phyloP scores from a whole-genome alignment of 306 rosid species.

The Glycine latifolia region DNA sequence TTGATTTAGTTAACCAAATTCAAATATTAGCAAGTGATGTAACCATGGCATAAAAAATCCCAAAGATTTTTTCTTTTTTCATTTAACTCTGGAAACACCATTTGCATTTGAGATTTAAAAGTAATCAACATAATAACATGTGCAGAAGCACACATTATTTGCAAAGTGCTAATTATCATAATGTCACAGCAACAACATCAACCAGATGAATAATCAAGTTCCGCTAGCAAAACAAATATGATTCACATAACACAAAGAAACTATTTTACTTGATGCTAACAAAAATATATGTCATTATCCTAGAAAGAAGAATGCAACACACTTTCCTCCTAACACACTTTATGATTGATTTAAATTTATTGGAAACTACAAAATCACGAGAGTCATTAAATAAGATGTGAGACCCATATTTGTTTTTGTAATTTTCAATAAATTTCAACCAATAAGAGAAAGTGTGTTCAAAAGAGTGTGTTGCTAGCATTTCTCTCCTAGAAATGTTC shows the following conservation, averaged over 20 bases:
- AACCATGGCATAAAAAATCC: slow-evolving; percentile 34
- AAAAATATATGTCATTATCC: slow-evolving; percentile 3
- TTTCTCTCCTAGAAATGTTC: slow-evolving; percentile 6
- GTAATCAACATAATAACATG: slow-evolving; percentile 10
- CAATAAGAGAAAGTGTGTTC: too few relatives aligned
- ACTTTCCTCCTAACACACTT: too few relatives aligned
- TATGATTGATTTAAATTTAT: too few relatives aligned
- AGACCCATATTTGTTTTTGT: too few relatives aligned
- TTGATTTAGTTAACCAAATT: slow-evolving; percentile 34
- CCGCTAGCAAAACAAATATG: not conserved
- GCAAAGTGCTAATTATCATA: slow-evolving; percentile 35
- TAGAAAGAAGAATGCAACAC: not conserved
- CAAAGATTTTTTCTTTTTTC: not conserved
- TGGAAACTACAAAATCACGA: too few relatives aligned
- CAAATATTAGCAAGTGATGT: slow-evolving; percentile 33
- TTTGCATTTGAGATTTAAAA: slow-evolving; percentile 14
- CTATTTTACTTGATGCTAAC: not conserved
- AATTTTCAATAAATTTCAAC: too few relatives aligned
- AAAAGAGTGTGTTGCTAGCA: too few relatives aligned
- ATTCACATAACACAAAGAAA: slow-evolving; percentile 8
- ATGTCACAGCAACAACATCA: slow-evolving; percentile 1
- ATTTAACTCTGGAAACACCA: slow-evolving; percentile 9
- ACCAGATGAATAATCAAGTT: slow-evolving; percentile 11
- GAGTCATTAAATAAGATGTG: too few relatives aligned
- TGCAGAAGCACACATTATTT: slow-evolving; percentile 5